Base-by-base conservation (phyloP, 306 rosid genomes). In the Casuarina cunninghamiana region DNA sequence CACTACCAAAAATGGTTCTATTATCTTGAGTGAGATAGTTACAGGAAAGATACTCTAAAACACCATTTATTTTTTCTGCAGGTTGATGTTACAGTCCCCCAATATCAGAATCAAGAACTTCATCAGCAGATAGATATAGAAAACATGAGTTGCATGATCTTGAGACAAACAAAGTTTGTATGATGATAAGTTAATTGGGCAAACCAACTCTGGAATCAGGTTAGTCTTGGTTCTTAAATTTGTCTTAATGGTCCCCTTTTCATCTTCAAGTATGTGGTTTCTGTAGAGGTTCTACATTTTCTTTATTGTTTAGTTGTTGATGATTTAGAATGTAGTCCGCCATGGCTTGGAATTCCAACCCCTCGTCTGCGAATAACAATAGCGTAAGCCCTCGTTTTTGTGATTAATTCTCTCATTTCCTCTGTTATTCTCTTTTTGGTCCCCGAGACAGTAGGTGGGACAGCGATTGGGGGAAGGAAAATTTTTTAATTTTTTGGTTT, bases 141-240 rank as follows among this genome's bases (percentile, higher is more conserved):
- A 95, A 91, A 83, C 86, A 87, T 10, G 91, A 88, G 76, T 81
- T 95, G 86, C 94, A 81, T 62, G 92, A 86, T 35, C 90, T 95
- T 42, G 93, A 91, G 76, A 82, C 57, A 86, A 79, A 65, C 91
- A 89, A 84, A 88, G 83, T 77, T 85, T 90, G 32, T 89, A 93
- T 77, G 96, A 93, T 74, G 93, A 87, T 73, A 73, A 81, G 73
- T 83, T 95, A 83, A 91, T 95, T 79, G 77, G 53, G 81, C 84
- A 84, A 91, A 95, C 75, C 89, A 85, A 50, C 88, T 80, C 17
- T 93, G 97, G 99, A 89, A 83, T 87, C 94, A 91, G 97, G 99
- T 95, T 35, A 73, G 75, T 82, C 37, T 74, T 73, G 70, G 57
- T 75, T 71, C 35, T 71, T 55, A 21, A 71, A 60, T 77, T 83